These are phyloP conservation scores for Phoma sp. DNA, from an alignment of 2,329 filamentous ascomycete species.

Conservation along the genomic window DNA sequence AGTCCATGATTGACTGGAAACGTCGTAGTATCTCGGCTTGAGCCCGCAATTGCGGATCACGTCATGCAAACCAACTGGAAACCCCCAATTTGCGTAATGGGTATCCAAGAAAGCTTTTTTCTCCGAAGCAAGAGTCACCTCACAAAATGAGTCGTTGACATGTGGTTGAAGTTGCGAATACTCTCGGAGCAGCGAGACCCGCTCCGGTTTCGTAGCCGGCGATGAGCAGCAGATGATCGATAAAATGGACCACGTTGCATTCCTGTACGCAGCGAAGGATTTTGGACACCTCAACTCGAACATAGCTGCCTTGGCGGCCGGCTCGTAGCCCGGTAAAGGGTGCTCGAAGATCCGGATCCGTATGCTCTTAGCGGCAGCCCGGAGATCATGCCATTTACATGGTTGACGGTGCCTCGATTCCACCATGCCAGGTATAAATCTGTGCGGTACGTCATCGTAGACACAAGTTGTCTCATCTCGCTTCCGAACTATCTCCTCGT, in stretches of 20 bases:
- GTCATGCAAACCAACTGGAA: constrained; percentile 53
- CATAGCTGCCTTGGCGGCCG: constrained; percentile 54
- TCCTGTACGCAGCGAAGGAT: constrained; percentile 59
- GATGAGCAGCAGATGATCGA: constrained; percentile 40
- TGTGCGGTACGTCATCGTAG: constrained; percentile 39
- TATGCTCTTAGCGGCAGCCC: constrained; percentile 48
- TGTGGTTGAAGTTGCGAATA: constrained; percentile 46
- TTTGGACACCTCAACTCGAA: constrained; percentile 61
- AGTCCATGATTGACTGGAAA: constrained; percentile 49
- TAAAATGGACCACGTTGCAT: constrained; percentile 61
- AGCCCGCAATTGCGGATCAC: constrained; percentile 59
- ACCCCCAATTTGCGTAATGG: constrained; percentile 55
- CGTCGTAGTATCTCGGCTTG: constrained; percentile 59
- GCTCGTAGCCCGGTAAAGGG: constrained; percentile 53
- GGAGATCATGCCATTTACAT: constrained; percentile 46
- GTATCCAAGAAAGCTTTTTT: constrained; percentile 58
- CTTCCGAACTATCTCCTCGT: constrained; percentile 21
- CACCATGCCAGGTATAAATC: neutral
- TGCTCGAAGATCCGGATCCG: constrained; percentile 59
- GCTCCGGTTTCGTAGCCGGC: neutral
- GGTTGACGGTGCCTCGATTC: constrained; percentile 9
- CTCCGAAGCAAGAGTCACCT: constrained; percentile 54
- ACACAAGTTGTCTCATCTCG: constrained; percentile 41
- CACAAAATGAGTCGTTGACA: constrained; percentile 6
- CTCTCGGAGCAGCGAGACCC: constrained; percentile 32